phyloP scores from a whole-genome alignment of 306 rosid genomes.

The Rubus idaeus region DNA sequence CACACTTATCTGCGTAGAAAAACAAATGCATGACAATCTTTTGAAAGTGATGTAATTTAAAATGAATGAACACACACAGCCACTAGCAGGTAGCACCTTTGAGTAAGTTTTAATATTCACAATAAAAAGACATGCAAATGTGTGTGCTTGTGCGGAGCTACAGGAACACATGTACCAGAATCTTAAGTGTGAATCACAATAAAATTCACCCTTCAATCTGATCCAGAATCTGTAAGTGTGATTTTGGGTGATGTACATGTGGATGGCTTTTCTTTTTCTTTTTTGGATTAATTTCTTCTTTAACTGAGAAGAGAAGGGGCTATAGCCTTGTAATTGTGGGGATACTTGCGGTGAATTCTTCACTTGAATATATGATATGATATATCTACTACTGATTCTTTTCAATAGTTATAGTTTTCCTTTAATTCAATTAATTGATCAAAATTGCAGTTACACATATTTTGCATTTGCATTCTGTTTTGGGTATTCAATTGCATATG shows the following conservation, averaged over 20 bases:
- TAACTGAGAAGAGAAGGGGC: constrained; percentile 37
- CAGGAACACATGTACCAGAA: too few species aligned
- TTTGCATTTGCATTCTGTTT: background rate
- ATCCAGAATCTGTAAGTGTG: constrained; percentile 12
- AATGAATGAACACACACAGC: too few species aligned
- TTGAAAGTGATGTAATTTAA: too few species aligned
- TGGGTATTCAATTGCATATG: background rate
- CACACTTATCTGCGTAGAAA: too few species aligned
- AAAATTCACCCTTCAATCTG: too few species aligned
- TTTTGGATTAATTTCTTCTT: constrained; percentile 22
- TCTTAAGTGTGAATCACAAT: too few species aligned
- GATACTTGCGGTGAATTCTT: constrained; percentile 45
- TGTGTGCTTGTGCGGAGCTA: too few species aligned
- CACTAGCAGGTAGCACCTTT: too few species aligned
- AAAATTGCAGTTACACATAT: background rate
- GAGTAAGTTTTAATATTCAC: too few species aligned
- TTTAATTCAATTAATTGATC: background rate
- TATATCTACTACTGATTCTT: constrained; percentile 47
- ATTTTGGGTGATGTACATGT: constrained; percentile 43
- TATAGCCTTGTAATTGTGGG: constrained; percentile 50
- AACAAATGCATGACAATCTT: too few species aligned
- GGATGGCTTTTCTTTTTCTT: constrained; percentile 11
- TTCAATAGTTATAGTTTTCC: background rate
- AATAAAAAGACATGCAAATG: too few species aligned
- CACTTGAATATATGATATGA: constrained; percentile 34